phyloP scores from a whole-genome alignment of 176 grass and related monocot genomes.

The Phoenix roebelenii region DNA sequence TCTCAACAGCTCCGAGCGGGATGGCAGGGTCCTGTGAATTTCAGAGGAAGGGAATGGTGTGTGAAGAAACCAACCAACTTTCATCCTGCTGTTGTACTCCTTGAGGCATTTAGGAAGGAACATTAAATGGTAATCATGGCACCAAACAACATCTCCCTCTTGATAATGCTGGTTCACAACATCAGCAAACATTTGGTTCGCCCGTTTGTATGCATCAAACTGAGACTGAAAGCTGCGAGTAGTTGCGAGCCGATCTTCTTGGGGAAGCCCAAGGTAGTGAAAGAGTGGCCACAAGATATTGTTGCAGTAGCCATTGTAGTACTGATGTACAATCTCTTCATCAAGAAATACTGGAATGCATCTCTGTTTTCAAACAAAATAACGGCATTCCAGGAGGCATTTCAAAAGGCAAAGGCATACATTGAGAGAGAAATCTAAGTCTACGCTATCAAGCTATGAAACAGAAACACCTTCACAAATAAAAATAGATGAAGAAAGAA shows the following conservation, averaged over 20 bases:
- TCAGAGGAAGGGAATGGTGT: conserved; percentile 96
- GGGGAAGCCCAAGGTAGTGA: conserved; percentile 90
- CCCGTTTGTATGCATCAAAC: conserved; percentile 89
- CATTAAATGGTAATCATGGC: conserved; percentile 99
- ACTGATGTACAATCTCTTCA: conserved; percentile 97
- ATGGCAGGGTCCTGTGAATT: conserved; percentile 88
- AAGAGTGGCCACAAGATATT: conserved; percentile 99
- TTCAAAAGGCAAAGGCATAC: too few relatives aligned
- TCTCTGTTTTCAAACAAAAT: conserved; percentile 49
- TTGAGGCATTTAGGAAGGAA: conserved; percentile 95
- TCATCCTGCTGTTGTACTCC: conserved; percentile 91
- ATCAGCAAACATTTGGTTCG: conserved; percentile 97
- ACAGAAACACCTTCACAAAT: not conserved
- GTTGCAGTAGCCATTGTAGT: conserved; percentile 99
- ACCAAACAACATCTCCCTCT: conserved; percentile 98
- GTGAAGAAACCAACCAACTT: conserved; percentile 99
- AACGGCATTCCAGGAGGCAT: not conserved
- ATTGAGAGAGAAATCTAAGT: too few relatives aligned
- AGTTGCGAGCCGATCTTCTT: conserved; percentile 94
- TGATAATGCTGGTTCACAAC: conserved; percentile 98
- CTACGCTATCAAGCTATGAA: too few relatives aligned
- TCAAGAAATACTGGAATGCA: conserved; percentile 98
- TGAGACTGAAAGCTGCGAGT: conserved; percentile 95
- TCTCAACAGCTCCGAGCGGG: conserved; percentile 78
- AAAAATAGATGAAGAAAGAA: conserved; percentile 4